A percentile compares a stretch with the other conserved stretches of the same genome.
These are phyloP conservation scores for Colletotrichum sp. DNA, from an alignment of 2,329 filamentous ascomycete species.

Conservation along the genomic window DNA sequence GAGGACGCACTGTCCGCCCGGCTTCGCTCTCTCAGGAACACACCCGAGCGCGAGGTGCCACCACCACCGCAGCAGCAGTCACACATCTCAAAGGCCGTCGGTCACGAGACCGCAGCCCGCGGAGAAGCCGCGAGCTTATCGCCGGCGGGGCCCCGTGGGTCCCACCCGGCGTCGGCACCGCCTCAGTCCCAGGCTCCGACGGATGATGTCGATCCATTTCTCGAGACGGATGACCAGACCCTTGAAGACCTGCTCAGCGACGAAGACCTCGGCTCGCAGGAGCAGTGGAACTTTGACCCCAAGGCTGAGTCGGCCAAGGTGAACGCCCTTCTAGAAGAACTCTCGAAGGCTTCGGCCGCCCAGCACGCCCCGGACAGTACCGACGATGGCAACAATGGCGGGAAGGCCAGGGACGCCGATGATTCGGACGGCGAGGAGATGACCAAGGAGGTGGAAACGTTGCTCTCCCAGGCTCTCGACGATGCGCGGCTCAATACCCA, in stretches of 20 bases:
- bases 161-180: neutral
- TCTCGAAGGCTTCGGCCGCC: slow-evolving; percentile 26
- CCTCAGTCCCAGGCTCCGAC: neutral
- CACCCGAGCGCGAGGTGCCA: slow-evolving; percentile 29
- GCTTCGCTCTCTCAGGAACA: slow-evolving; percentile 54
- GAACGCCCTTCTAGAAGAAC: slow-evolving; percentile 39
- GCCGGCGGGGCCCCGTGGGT: neutral
- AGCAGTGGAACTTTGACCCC: slow-evolving; percentile 26
- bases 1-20: slow-evolving; percentile 58
- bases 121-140: neutral
- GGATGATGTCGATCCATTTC: slow-evolving; percentile 41
- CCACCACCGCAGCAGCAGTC: neutral
- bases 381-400: neutral
- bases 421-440: slow-evolving; percentile 59
- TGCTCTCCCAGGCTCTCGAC: slow-evolving; percentile 51
- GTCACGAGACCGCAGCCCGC: neutral
- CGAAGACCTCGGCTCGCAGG: slow-evolving; percentile 37
- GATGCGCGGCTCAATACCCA: slow-evolving; percentile 42
- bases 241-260: slow-evolving; percentile 56
- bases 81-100: neutral
- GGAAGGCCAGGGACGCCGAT: slow-evolving; percentile 27
- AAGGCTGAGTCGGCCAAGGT: slow-evolving; percentile 34
- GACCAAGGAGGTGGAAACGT: slow-evolving; percentile 45
- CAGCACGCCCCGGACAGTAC: neutral
- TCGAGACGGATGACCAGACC: slow-evolving; percentile 55